These are phyloP conservation scores for Phylloporus gajari DNA, from an alignment of 1,284 basidiomycete genomes.

Conservation along the genomic window DNA sequence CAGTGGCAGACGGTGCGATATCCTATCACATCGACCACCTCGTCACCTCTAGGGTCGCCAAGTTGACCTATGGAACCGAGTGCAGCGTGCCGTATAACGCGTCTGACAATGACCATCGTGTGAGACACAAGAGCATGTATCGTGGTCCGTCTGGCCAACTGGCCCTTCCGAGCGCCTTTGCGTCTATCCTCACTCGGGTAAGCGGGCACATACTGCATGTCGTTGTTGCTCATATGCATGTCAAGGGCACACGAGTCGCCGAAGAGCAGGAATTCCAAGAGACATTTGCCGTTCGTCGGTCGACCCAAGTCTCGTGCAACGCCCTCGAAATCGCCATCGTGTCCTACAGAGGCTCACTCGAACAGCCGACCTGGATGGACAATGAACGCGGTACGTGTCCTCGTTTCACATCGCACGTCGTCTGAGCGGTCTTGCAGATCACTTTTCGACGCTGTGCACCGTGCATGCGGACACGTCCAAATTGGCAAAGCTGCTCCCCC, in stretches of 20 bases:
- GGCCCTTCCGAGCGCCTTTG: conserved; percentile 41
- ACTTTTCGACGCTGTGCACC: conserved; percentile 51
- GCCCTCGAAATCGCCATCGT: conserved; percentile 38
- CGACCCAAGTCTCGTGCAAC: conserved; percentile 31
- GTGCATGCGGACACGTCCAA: conserved; percentile 50
- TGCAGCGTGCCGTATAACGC: conserved; percentile 43
- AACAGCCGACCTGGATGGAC: conserved; percentile 39
- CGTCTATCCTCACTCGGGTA: conserved; percentile 46
- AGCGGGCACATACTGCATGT: not conserved
- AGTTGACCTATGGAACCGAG: conserved; percentile 54
- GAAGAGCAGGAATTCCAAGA: conserved; percentile 48
- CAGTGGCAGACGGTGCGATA: conserved; percentile 65
- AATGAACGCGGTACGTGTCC: conserved; percentile 30
- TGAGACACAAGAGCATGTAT: conserved; percentile 34
- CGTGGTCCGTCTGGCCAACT: conserved; percentile 36
- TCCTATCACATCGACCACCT: conserved; percentile 63
- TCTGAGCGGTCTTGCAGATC: conserved; percentile 41
- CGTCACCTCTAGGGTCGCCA: conserved; percentile 58
- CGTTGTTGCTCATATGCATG: not conserved
- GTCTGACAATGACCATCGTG: conserved; percentile 48
- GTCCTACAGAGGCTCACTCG: conserved; percentile 38
- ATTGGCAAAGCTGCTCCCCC: conserved; percentile 33
- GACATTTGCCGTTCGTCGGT: conserved; percentile 33
- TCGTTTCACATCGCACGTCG: too few relatives aligned
- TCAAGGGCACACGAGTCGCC: conserved; percentile 46